A percentile compares a stretch with the other conserved stretches of the same genome.
Evolutionary conservation across 306 rosid genomes (phyloP).

Genomic region (Biancaea sappan): DNA sequence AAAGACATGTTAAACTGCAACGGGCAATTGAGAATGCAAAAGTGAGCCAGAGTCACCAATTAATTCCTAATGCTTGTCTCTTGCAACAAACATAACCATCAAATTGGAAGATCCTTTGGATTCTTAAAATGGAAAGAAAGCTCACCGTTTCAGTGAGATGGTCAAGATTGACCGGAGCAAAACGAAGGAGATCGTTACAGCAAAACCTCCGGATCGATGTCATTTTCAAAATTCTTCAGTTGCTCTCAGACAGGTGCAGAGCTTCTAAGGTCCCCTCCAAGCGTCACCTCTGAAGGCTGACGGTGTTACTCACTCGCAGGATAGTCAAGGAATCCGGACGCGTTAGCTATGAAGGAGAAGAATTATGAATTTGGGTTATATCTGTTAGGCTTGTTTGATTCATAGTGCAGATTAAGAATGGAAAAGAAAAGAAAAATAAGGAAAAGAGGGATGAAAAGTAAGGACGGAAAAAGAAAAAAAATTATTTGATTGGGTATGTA

Average conservation of each 20-base stretch:
- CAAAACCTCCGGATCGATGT: slow-evolving; percentile 93
- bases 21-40: not conserved
- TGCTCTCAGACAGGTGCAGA: not conserved
- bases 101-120: not conserved
- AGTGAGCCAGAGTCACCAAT: not conserved
- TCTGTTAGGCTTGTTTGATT: too few species aligned
- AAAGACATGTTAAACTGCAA: slow-evolving; percentile 95
- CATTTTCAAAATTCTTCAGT: slow-evolving; percentile 46
- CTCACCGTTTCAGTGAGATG: slow-evolving; percentile 95
- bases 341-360: not conserved
- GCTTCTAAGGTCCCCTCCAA: not conserved
- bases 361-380: too few species aligned
- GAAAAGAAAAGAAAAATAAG: too few species aligned
- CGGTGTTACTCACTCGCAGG: not conserved
- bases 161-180: slow-evolving; percentile 81
- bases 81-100: not conserved
- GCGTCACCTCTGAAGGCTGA: not conserved
- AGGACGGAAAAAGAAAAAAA: too few species aligned
- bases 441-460: too few species aligned
- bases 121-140: not conserved
- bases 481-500: too few species aligned
- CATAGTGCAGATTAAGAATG: too few species aligned
- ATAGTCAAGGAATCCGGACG: not conserved
- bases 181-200: slow-evolving; percentile 97
- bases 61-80: not conserved